Evolutionary conservation across 148 eudicot genomes (phyloP).

Genomic region (Silene latifolia): DNA sequence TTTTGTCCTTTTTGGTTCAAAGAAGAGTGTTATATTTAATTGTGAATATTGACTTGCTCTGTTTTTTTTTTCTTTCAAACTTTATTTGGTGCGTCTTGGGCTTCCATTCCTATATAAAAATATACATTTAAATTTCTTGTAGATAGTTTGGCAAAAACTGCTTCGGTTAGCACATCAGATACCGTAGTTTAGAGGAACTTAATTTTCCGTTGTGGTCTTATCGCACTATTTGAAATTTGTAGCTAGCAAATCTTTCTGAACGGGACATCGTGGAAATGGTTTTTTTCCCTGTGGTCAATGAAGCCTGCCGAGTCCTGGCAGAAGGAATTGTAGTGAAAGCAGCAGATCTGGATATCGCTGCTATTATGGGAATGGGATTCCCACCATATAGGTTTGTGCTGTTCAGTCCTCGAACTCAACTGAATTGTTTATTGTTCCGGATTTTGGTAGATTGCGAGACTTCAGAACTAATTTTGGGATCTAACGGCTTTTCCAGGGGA

Average conservation of each 20-base stretch:
- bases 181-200: background rate
- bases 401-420: background rate
- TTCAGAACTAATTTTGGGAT: background rate
- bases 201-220: background rate
- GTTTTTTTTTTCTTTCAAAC: no score
- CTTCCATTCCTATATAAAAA: no score
- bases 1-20: no score
- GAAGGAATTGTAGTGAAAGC: constrained; percentile 97
- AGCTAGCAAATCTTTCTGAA: constrained; percentile 60
- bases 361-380: constrained; percentile 91
- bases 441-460: background rate
- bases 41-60: no score
- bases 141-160: no score
- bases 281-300: constrained; percentile 92
- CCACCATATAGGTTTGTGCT: constrained; percentile 79
- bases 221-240: constrained; percentile 18
- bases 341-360: constrained; percentile 77
- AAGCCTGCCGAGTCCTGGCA: constrained; percentile 80
- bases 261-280: constrained; percentile 88
- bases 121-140: background rate
- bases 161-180: background rate
- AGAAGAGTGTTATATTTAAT: no score
- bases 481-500: constrained; percentile 47
- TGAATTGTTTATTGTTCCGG: constrained; percentile 9
- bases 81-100: no score